Conservation (phyloP, 2,329 filamentous ascomycete species). For the Ilyonectria destructans region DNA sequence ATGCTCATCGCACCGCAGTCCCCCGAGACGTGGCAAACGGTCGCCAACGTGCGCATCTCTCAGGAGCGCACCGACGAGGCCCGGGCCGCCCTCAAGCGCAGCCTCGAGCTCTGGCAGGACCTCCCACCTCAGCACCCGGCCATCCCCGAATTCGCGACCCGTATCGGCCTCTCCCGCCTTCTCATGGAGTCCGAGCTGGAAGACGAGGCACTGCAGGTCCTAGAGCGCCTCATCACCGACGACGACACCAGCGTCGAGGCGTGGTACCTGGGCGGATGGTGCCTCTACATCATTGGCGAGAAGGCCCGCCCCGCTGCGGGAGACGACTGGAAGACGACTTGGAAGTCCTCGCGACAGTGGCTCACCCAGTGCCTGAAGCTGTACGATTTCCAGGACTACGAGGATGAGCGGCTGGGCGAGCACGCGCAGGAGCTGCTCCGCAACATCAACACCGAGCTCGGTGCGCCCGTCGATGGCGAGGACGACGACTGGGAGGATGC, state of each 20-base stretch:
- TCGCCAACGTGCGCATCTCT: constrained; percentile 94
- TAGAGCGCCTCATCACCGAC: constrained; percentile 87
- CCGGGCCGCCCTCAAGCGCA: constrained; percentile 81
- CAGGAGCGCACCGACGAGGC: constrained; percentile 87
- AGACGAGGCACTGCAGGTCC: constrained; percentile 85
- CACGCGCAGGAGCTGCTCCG: constrained; percentile 82
- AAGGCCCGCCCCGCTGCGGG: constrained; percentile 67
- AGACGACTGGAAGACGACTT: constrained; percentile 73
- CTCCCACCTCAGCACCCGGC: constrained; percentile 79
- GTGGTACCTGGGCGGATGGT: constrained; percentile 98
- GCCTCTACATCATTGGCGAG: constrained; percentile 84
- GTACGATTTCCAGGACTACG: constrained; percentile 86
- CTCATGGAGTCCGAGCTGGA: constrained; percentile 94
- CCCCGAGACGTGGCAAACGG: constrained; percentile 93
- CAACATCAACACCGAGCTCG: constrained; percentile 76
- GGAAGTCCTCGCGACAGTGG: constrained; percentile 87
- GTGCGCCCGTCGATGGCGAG: constrained; percentile 70
- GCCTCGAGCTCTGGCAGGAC: constrained; percentile 87
- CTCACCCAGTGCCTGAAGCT: constrained; percentile 85
- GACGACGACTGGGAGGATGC: constrained; percentile 72
- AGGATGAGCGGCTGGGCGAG: constrained; percentile 83
- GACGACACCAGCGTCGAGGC: constrained; percentile 96
- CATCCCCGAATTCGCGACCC: constrained; percentile 88
- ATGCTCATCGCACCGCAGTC: constrained; percentile 86
- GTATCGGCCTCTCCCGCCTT: constrained; percentile 87